These are phyloP conservation scores for Botrytis pseudocinerea DNA, from an alignment of 2,329 filamentous ascomycete genomes.

Conservation along the genomic window DNA sequence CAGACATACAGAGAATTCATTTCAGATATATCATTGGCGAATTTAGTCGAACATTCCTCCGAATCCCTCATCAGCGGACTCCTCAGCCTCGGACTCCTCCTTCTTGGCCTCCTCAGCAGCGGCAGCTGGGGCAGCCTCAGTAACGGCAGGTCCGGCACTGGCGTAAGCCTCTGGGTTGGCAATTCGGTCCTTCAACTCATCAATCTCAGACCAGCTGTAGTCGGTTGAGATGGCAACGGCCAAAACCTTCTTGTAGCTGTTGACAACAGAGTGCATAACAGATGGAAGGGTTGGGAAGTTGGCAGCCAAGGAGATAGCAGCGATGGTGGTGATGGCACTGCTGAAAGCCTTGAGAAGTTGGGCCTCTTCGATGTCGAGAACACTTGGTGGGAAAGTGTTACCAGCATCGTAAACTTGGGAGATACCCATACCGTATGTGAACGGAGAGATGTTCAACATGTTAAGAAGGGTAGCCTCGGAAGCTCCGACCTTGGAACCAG, in stretches of 20 bases:
- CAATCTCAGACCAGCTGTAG: slow-evolving; percentile 91
- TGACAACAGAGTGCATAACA: slow-evolving; percentile 94
- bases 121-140: slow-evolving; percentile 52
- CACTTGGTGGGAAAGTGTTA: slow-evolving; percentile 81
- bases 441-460: slow-evolving; percentile 99
- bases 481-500: slow-evolving; percentile 90
- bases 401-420: slow-evolving; percentile 96
- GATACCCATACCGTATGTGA: slow-evolving; percentile 98
- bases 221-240: slow-evolving; percentile 88
- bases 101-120: slow-evolving; percentile 56
- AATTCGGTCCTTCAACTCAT: slow-evolving; percentile 98
- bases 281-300: slow-evolving; percentile 97
- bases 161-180: slow-evolving; percentile 98
- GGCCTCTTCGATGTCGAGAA: slow-evolving; percentile 92
- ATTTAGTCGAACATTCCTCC: slow-evolving; percentile 74
- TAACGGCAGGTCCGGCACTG: slow-evolving; percentile 71
- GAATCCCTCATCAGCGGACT: slow-evolving; percentile 64
- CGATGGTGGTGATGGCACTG: slow-evolving; percentile 81
- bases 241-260: slow-evolving; percentile 96
- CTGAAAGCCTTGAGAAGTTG: slow-evolving; percentile 86
- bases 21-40: slow-evolving; percentile 32
- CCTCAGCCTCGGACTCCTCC: slow-evolving; percentile 66
- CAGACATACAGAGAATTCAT: slow-evolving; percentile 30
- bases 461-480: slow-evolving; percentile 99
- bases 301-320: slow-evolving; percentile 84